Base-by-base conservation (phyloP, 2,329 filamentous ascomycete species). In the Tricladium varicosporioides region DNA sequence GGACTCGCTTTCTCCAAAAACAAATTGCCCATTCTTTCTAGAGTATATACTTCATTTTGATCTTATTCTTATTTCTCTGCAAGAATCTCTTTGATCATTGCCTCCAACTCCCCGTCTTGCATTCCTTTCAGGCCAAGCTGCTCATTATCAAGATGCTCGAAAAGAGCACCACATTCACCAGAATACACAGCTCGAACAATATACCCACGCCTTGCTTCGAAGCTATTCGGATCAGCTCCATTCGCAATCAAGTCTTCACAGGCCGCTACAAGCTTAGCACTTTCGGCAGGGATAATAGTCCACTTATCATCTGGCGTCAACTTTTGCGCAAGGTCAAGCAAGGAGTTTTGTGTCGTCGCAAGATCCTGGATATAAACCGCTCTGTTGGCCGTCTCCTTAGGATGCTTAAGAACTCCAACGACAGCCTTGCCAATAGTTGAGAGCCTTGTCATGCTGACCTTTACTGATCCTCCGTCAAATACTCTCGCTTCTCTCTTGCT, bases 401-500 rank as follows among this genome's bases (percentile, higher is more conserved):
- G 67, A 0, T 70, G 68, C n/a, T 71, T 64, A n/a, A 76, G 62
- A 5, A 73, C 56, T 7, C 65, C 65, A 11, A 68, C 70, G 2
- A 74, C 59, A 22, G 69, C 65, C 19, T 68, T 64, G 5, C 70
- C 73, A 2, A 72, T 67, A 3, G 68, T 67, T 9, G 57, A 51
- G 5, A 74, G 48, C 72, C 10, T 67, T 66, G 54, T 70, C 68
- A 51, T 62, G 71, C 22, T 27, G 22, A 27, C 22, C 7, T 27
- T 27, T 27, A 27, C 22, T 27, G 40, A 75, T 62, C 0, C 73
- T 79, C 22, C 22, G 7, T 27, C 22, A 27, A 1, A 78, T 80
- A 0, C 74, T 80, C 59, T 78, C 79, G 32, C 72, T 71, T 9
- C 72, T 60, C 44, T 79, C 65, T 60, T 10, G 46, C 45, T 11